phyloP scores from a whole-genome alignment of 2,329 filamentous ascomycete genomes.

The Diaporthe vaccinii region DNA sequence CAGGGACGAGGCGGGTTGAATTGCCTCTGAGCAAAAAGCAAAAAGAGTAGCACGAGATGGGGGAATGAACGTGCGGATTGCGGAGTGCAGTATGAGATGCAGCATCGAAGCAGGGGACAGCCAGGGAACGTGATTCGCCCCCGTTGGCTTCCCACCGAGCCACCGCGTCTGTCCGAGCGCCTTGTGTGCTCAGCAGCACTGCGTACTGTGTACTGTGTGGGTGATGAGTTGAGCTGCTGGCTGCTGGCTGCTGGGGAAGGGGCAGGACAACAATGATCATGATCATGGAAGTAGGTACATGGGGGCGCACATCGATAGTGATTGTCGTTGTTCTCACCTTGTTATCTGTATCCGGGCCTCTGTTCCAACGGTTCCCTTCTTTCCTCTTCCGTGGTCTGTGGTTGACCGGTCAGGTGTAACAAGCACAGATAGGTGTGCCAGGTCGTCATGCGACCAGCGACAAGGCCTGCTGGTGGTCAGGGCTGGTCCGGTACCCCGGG shows the following conservation, averaged over 20 bases:
- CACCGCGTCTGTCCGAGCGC: conserved; percentile 5
- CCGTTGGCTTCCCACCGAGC: not conserved
- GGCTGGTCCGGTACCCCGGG: not conserved
- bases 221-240: not conserved
- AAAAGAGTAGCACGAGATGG: conserved; percentile 14
- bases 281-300: not conserved
- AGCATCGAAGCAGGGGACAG: conserved; percentile 3
- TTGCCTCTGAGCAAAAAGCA: conserved; percentile 30
- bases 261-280: not conserved
- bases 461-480: not conserved
- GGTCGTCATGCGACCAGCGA: conserved; percentile 14
- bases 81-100: conserved; percentile 17
- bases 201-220: not conserved
- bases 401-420: conserved; percentile 13
- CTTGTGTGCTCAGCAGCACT: not conserved
- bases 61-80: conserved; percentile 31
- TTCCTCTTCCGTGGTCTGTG: not conserved
- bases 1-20: conserved; percentile 2
- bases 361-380: not conserved
- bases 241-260: not conserved
- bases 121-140: conserved; percentile 23
- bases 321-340: not conserved
- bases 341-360: not conserved
- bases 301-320: not conserved
- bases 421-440: not conserved